Conservation (phyloP, 2,329 filamentous ascomycete species). For the Trichoderma cornu-damae region DNA sequence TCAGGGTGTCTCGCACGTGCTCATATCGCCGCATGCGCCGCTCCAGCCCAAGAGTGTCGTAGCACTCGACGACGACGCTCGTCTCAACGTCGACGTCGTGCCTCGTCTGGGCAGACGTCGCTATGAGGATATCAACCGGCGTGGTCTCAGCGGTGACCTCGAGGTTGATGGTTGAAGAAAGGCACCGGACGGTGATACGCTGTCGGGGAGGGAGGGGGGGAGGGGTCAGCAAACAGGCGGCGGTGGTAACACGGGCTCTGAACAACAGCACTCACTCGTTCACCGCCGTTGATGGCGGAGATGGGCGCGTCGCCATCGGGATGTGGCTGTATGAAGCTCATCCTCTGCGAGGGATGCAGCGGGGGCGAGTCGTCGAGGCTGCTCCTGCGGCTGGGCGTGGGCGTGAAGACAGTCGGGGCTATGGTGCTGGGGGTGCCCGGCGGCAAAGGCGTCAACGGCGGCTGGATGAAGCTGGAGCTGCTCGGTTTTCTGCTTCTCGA, state of each 20-base stretch:
- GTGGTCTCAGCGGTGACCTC: conserved; percentile 71
- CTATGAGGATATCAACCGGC: conserved; percentile 64
- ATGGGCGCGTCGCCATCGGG: conserved; percentile 66
- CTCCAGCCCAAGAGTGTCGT: conserved; percentile 69
- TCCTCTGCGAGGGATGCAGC: conserved; percentile 26
- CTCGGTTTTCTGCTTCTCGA: conserved; percentile 39
- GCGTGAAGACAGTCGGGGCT: conserved; percentile 34
- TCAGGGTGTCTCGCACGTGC: conserved; percentile 78
- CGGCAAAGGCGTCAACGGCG: conserved; percentile 25
- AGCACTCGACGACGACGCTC: conserved; percentile 73
- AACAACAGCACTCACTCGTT: conserved; percentile 53
- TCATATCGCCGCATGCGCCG: conserved; percentile 82
- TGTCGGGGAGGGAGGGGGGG: conserved; percentile 28
- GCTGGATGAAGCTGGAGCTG: conserved; percentile 20
- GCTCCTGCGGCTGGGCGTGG: conserved; percentile 28
- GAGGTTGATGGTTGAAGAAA: conserved; percentile 63
- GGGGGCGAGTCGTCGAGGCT: conserved; percentile 33
- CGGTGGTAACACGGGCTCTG: neutral
- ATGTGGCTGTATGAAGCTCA: conserved; percentile 41
- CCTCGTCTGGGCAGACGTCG: conserved; percentile 58
- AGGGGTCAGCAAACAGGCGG: conserved; percentile 8
- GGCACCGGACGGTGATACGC: conserved; percentile 68
- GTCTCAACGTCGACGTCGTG: conserved; percentile 59
- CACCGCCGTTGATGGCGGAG: conserved; percentile 74
- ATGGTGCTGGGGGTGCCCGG: conserved; percentile 32